Conservation (phyloP, 208 protist species). For the Trypanosoma cruzi region DNA sequence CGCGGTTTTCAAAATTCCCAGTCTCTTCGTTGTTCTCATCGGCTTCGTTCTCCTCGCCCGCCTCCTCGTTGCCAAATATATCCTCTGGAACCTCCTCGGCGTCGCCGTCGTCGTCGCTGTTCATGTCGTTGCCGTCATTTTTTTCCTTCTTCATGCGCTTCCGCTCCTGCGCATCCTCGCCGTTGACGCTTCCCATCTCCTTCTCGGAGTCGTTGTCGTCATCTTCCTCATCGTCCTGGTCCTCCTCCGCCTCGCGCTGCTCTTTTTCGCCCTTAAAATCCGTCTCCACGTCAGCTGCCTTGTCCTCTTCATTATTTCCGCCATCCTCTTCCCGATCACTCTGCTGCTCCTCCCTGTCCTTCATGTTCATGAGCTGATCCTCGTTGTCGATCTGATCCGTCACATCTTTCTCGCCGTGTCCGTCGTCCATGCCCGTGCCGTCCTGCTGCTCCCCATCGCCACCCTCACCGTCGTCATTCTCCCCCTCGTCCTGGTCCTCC, state of each 20-base stretch:
- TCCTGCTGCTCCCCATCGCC: conserved; percentile 70
- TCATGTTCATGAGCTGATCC: conserved; percentile 94
- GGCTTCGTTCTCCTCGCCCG: conserved; percentile 34
- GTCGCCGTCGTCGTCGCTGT: conserved; percentile 68
- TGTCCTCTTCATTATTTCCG: conserved; percentile 82
- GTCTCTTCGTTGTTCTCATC: conserved; percentile 78
- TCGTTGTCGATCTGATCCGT: conserved; percentile 98
- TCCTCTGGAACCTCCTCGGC: conserved; percentile 89
- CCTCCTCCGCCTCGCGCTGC: conserved; percentile 69
- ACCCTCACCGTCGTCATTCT: conserved; percentile 59
- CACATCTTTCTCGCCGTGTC: conserved; percentile 98
- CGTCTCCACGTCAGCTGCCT: conserved; percentile 87
- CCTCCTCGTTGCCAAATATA: conserved; percentile 44
- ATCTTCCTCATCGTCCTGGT: conserved; percentile 75
- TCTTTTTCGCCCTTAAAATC: conserved; percentile 89
- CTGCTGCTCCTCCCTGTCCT: conserved; percentile 91
- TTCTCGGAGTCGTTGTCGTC: conserved; percentile 67
- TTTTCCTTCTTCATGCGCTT: conserved; percentile 86
- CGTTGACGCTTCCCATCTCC: conserved; percentile 90
- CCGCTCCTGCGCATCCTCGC: conserved; percentile 82
- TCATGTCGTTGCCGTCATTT: conserved; percentile 72
- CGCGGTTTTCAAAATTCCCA: conserved; percentile 85
- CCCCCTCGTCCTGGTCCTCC: conserved; percentile 81
- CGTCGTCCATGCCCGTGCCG: conserved; percentile 99
- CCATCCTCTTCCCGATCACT: conserved; percentile 73